Evolutionary conservation across 176 grass and related monocot species (phyloP), one percentile per base, ranked within the genome.

Genomic region (Carex cristatella): DNA sequence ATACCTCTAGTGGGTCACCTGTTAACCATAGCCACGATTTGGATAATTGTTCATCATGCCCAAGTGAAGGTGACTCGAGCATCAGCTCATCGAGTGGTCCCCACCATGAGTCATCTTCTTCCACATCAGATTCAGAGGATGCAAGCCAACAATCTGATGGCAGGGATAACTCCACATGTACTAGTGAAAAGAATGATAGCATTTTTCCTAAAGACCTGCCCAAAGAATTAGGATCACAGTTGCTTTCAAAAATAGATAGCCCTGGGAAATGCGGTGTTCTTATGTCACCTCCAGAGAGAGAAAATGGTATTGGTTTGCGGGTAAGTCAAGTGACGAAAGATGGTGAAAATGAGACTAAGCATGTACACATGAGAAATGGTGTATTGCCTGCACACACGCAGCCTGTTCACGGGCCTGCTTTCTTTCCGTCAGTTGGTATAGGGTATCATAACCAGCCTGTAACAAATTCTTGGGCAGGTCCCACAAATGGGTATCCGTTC

Each of bases 61-160:
- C 86, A 69, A 89, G 92, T 7, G 92, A 97, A 84, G 95, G 89
- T 44, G 95, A 97, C 61, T 87, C 90, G 40, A 98, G 87, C 89
- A 89, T 85, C 75, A 92, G 86, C 51, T 92, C 93, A 84, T 89
- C 83, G 9, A 91, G 88, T 14, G 84, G 71, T 63, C 93, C 88
- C 79, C 92, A 93, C 87, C 84, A 69, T 19, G 95, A 93, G 40
- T 92, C 90, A 79, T 94, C 93, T 65, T 89, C 93, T 66, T 89
- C 89, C 40, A 94, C 88, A 44, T 94, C 93, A 23, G 91, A 98
- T 64, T 94, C 96, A 28, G 96, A 98, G 87, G 96, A 94, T 82
- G 54, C 85, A 59, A 85, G 71, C 74, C 85, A 85, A 72, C 89
- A 90, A 73, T 90, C 82, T 73, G 84, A 82, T 76, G 65, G 84